phyloP scores from a whole-genome alignment of 2,329 filamentous ascomycete genomes.

The Penicillium oxalicum region DNA sequence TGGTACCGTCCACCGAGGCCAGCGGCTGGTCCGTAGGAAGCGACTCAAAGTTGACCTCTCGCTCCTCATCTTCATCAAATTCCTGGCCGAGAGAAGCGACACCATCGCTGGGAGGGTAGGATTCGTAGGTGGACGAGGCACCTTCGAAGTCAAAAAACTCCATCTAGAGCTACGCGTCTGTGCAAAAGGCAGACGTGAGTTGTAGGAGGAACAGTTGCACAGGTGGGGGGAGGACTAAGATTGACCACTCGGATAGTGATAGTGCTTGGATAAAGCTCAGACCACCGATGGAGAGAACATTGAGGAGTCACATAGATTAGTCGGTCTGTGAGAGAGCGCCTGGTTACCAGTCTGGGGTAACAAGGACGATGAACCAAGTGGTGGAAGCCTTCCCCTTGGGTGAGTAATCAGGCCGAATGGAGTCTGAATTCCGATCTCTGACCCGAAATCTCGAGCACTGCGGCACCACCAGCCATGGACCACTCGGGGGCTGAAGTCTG shows the following conservation, averaged over 20 bases:
- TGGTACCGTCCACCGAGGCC: conserved; percentile 32
- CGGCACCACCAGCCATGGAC: conserved; percentile 5
- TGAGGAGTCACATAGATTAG: conserved; percentile 9
- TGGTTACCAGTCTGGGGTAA: conserved; percentile 25
- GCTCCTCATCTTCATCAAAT: conserved; percentile 36
- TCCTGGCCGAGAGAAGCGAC: conserved; percentile 35
- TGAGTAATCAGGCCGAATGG: conserved; percentile 20
- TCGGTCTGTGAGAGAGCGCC: conserved; percentile 13
- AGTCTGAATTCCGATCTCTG: conserved; percentile 10
- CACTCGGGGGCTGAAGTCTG: conserved; percentile 6
- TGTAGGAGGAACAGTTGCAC: not conserved
- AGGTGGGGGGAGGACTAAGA: not conserved
- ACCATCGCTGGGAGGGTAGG: conserved; percentile 34
- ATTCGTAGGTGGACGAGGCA: conserved; percentile 33
- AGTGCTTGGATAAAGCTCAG: conserved; percentile 1
- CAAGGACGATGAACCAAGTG: not conserved
- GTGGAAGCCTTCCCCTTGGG: conserved; percentile 5
- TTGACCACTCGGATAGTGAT: not conserved
- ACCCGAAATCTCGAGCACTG: not conserved
- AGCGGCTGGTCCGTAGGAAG: conserved; percentile 40
- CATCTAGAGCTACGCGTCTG: conserved; percentile 19
- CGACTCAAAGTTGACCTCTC: conserved; percentile 34
- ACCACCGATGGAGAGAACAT: conserved; percentile 4
- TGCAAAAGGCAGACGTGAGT: not conserved
- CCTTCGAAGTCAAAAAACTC: conserved; percentile 46